These are phyloP conservation scores for Phytophthora pisi DNA, from an alignment of 352 stramenopile genomes.

Conservation along the genomic window DNA sequence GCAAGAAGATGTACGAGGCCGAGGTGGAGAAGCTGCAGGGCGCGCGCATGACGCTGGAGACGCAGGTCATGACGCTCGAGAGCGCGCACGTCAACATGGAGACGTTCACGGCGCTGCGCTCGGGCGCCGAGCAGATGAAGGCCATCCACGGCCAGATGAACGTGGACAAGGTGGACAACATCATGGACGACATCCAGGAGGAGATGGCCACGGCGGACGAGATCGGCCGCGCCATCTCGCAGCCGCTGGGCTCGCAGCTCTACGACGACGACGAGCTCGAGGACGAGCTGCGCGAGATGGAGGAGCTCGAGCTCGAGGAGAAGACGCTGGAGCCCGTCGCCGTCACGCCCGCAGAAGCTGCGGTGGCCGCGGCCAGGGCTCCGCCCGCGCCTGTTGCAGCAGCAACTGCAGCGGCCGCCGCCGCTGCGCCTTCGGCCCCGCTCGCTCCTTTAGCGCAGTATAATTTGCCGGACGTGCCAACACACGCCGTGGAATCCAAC, in stretches of 20 bases:
- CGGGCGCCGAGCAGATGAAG: constrained; percentile 94
- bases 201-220: constrained; percentile 96
- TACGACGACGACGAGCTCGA: constrained; percentile 95
- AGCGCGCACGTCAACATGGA: constrained; percentile 95
- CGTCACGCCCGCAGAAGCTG: constrained; percentile 31
- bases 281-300: constrained; percentile 93
- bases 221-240: constrained; percentile 93
- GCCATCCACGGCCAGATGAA: constrained; percentile 95
- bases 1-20: constrained; percentile 98
- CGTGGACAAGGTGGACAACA: constrained; percentile 97
- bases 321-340: constrained; percentile 68
- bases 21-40: constrained; percentile 98
- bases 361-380: constrained; percentile 25
- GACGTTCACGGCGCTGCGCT: constrained; percentile 95
- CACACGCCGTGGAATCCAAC: constrained; percentile 74
- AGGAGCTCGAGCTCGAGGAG: constrained; percentile 92
- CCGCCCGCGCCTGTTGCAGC: constrained; percentile 32
- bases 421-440: constrained; percentile 28
- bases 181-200: constrained; percentile 98
- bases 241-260: constrained; percentile 93
- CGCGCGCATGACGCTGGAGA: constrained; percentile 97
- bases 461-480: constrained; percentile 81
- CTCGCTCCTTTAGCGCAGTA: constrained; percentile 46
- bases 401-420: neutral
- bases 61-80: constrained; percentile 92